phyloP scores from a whole-genome alignment of 1,284 basidiomycete genomes.

The Agroathelia rolfsii region DNA sequence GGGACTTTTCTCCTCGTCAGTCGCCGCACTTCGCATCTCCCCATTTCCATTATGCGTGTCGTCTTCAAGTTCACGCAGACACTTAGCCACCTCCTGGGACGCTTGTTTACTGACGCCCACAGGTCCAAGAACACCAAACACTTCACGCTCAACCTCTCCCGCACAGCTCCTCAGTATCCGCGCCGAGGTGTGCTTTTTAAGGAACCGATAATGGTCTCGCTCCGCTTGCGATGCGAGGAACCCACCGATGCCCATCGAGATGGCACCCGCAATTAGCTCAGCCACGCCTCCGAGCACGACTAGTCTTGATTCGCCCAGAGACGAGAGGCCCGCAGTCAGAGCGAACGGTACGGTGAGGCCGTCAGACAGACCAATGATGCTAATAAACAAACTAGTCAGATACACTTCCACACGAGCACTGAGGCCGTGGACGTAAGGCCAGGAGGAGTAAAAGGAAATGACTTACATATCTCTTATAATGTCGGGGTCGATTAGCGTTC shows the following conservation, averaged over 20 bases:
- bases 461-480: slow-evolving; percentile 75
- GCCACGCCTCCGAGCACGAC: slow-evolving; percentile 90
- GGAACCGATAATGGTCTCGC: slow-evolving; percentile 86
- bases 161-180: slow-evolving; percentile 82
- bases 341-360: slow-evolving; percentile 95
- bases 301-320: slow-evolving; percentile 80
- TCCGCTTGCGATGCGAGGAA: slow-evolving; percentile 96
- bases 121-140: slow-evolving; percentile 78
- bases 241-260: slow-evolving; percentile 95
- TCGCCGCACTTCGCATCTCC: too few relatives aligned
- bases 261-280: slow-evolving; percentile 90
- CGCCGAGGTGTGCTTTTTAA: slow-evolving; percentile 63
- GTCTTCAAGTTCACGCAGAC: slow-evolving; percentile 59
- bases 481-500: slow-evolving; percentile 76
- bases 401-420: too few relatives aligned
- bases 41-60: too few relatives aligned
- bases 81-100: slow-evolving; percentile 71
- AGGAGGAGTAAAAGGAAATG: too few relatives aligned
- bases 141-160: slow-evolving; percentile 94
- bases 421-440: too few relatives aligned
- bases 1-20: slow-evolving; percentile 38
- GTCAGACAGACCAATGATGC: slow-evolving; percentile 90
- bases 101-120: slow-evolving; percentile 82
- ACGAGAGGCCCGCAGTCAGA: slow-evolving; percentile 82
- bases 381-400: slow-evolving; percentile 21